Conservation (phyloP, 2,329 filamentous ascomycete genomes). For the Bipolaris bicolor region DNA sequence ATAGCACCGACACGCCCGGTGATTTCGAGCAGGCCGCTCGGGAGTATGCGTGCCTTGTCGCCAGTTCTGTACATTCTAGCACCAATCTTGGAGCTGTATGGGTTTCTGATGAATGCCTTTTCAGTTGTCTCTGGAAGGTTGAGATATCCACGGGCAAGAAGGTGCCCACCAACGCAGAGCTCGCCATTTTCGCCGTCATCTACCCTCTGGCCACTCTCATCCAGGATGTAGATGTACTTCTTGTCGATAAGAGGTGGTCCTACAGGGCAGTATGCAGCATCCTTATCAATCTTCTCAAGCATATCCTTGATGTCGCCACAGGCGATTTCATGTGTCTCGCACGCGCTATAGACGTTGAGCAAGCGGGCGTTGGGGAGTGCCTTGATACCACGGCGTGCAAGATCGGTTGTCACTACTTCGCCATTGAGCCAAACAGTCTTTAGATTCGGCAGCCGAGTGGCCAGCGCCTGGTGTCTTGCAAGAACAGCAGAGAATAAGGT, state of each 20-base stretch:
- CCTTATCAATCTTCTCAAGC: constrained; percentile 60
- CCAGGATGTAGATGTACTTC: constrained; percentile 73
- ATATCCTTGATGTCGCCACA: constrained; percentile 76
- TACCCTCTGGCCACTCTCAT: constrained; percentile 70
- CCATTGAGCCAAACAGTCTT: constrained; percentile 80
- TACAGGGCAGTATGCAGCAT: constrained; percentile 73
- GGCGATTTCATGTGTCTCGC: constrained; percentile 81
- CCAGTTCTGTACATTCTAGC: constrained; percentile 78
- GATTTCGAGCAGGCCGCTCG: constrained; percentile 73
- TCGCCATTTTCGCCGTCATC: constrained; percentile 69
- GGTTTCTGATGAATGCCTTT: constrained; percentile 71
- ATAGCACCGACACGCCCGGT: constrained; percentile 77
- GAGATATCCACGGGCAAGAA: constrained; percentile 77
- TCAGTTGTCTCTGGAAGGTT: constrained; percentile 80
- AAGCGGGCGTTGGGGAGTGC: constrained; percentile 72
- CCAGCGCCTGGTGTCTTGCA: constrained; percentile 70
- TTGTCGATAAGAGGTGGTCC: constrained; percentile 70
- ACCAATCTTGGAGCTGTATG: constrained; percentile 64
- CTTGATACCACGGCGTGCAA: constrained; percentile 70
- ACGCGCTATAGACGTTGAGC: constrained; percentile 82
- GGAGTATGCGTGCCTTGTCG: constrained; percentile 70
- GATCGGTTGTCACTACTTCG: constrained; percentile 80
- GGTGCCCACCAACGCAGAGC: constrained; percentile 74
- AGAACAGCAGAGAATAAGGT: constrained; percentile 78
- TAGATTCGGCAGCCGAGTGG: constrained; percentile 67